Percentiles rank a stretch among this genome's conserved stretches.
These are phyloP conservation scores for Cryptococcus depauperatus DNA, from an alignment of 1,284 basidiomycete species.

Conservation along the genomic window DNA sequence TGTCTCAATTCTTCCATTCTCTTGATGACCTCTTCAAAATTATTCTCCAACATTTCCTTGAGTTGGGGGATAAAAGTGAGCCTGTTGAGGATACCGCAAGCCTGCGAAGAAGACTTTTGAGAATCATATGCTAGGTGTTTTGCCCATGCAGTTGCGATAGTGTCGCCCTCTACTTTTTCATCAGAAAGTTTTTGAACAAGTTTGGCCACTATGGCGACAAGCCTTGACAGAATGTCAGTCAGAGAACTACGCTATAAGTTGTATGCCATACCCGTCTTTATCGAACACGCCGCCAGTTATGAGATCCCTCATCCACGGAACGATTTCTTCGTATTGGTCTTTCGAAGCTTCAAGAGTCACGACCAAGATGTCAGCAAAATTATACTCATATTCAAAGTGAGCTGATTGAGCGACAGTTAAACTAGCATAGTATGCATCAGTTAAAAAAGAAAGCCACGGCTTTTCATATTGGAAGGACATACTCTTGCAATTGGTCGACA, in stretches of 20 bases:
- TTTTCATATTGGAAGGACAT: slow-evolving; percentile 5
- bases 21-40: slow-evolving; percentile 54
- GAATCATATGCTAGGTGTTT: slow-evolving; percentile 61
- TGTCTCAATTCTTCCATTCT: slow-evolving; percentile 67
- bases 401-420: slow-evolving; percentile 84
- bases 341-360: slow-evolving; percentile 78
- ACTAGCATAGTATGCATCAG: slow-evolving; percentile 12
- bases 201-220: slow-evolving; percentile 81
- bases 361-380: slow-evolving; percentile 67
- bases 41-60: slow-evolving; percentile 56
- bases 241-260: no score
- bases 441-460: no score
- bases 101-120: slow-evolving; percentile 62
- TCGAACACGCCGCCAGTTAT: slow-evolving; percentile 76
- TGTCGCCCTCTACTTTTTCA: slow-evolving; percentile 80
- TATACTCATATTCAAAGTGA: slow-evolving; percentile 58
- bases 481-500: slow-evolving; percentile 75
- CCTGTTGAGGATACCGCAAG: slow-evolving; percentile 64
- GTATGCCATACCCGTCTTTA: no score
- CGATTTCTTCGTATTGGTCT: slow-evolving; percentile 67
- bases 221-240: no score
- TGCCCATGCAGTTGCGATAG: slow-evolving; percentile 67
- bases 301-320: slow-evolving; percentile 83
- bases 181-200: slow-evolving; percentile 86
- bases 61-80: slow-evolving; percentile 73